Conservation (phyloP, 1,284 basidiomycete species). For the Ganoderma multipileum region DNA sequence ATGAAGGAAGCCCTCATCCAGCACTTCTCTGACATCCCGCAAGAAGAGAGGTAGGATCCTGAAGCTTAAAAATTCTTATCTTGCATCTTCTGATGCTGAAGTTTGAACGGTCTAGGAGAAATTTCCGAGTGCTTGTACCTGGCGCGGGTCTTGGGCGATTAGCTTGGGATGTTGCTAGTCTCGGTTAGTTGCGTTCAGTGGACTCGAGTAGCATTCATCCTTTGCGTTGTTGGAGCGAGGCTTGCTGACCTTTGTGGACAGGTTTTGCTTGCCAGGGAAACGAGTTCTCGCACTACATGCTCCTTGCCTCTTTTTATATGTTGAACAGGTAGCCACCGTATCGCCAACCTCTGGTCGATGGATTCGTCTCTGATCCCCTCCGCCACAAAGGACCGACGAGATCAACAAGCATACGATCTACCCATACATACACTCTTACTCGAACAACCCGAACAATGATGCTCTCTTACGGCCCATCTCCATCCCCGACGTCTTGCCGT, state of each 20-base stretch:
- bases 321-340: conserved; percentile 46
- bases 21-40: conserved; percentile 61
- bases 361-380: conserved; percentile 18
- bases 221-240: background rate
- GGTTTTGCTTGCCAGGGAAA: conserved; percentile 91
- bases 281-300: conserved; percentile 95
- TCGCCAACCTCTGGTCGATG: conserved; percentile 15
- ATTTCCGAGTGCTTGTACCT: conserved; percentile 83
- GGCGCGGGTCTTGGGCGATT: conserved; percentile 88
- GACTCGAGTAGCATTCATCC: background rate
- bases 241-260: conserved; percentile 38
- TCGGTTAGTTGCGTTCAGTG: conserved; percentile 55
- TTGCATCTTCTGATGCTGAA: background rate
- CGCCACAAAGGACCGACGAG: conserved; percentile 61
- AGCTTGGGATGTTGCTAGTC: conserved; percentile 84
- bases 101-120: conserved; percentile 44
- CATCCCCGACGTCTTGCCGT: conserved; percentile 87
- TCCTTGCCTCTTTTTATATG: conserved; percentile 84
- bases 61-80: background rate
- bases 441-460: conserved; percentile 70
- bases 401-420: conserved; percentile 78
- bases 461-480: conserved; percentile 71
- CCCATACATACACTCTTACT: conserved; percentile 91
- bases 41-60: conserved; percentile 54
- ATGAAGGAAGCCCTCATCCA: conserved; percentile 77